Conservation (phyloP, 768 basidiomycete genomes). For the Termitomyces sp. region DNA sequence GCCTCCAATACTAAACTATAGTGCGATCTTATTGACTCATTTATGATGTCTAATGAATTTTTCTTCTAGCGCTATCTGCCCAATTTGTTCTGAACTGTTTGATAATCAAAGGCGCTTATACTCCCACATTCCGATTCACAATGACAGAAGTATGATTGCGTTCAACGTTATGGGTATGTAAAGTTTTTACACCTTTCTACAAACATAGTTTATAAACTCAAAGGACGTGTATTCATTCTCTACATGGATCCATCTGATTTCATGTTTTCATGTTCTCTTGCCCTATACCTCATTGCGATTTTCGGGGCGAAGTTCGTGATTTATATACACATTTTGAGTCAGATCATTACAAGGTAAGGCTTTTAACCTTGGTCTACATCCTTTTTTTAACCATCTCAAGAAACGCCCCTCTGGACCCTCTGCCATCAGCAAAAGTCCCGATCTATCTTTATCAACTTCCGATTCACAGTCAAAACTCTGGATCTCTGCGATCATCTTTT, state of each 20-base stretch:
- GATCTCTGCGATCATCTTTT: background rate
- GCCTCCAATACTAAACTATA: too few relatives aligned
- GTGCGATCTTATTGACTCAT: too few relatives aligned
- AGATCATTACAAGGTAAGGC: background rate
- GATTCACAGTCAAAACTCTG: background rate
- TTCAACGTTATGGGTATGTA: too few relatives aligned
- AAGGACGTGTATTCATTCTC: background rate
- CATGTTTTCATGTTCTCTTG: background rate
- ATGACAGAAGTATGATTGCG: too few relatives aligned
- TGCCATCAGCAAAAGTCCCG: background rate
- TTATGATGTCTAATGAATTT: too few relatives aligned
- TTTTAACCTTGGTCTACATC: background rate
- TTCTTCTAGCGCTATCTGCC: too few relatives aligned
- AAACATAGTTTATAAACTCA: too few relatives aligned
- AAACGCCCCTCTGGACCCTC: background rate
- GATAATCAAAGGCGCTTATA: too few relatives aligned
- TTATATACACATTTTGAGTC: background rate
- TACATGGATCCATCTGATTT: background rate
- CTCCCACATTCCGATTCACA: too few relatives aligned
- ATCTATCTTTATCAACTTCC: background rate
- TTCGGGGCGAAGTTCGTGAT: background rate
- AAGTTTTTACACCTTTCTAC: too few relatives aligned
- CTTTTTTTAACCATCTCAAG: background rate
- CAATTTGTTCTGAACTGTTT: too few relatives aligned
- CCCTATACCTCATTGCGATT: background rate